phyloP scores from a whole-genome alignment of 352 stramenopile genomes.

The Globisporangium megalacanthum region DNA sequence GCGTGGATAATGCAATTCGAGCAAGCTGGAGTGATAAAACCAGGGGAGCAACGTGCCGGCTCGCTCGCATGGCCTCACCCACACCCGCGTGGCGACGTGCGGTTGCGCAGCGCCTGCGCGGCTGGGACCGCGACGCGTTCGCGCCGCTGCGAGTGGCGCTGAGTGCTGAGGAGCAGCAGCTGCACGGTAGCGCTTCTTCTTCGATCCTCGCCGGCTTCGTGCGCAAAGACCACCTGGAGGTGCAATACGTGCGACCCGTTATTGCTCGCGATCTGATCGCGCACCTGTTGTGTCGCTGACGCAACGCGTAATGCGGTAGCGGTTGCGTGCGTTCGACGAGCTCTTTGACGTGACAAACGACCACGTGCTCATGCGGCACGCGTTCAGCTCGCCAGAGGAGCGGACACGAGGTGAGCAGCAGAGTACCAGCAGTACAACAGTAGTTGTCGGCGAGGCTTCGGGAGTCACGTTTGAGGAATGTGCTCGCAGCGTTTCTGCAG shows the following conservation, averaged over 20 bases:
- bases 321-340: constrained; percentile 23
- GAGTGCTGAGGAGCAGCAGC: constrained; percentile 20
- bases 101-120: constrained; percentile 33
- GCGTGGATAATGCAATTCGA: background rate
- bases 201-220: constrained; percentile 24
- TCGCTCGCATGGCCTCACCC: constrained; percentile 10
- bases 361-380: constrained; percentile 25
- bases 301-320: constrained; percentile 10
- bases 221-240: constrained; percentile 26
- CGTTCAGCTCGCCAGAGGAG: constrained; percentile 22
- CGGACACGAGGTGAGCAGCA: constrained; percentile 15
- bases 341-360: constrained; percentile 27
- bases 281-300: background rate
- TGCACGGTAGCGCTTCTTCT: background rate
- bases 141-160: constrained; percentile 50
- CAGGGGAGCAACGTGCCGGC: background rate
- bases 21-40: constrained; percentile 3
- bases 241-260: constrained; percentile 3
- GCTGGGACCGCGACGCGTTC: constrained; percentile 40
- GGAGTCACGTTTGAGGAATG: background rate
- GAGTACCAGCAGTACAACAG: background rate
- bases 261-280: no score
- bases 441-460: no score
- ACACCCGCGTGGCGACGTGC: constrained; percentile 3
- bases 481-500: constrained; percentile 30